phyloP scores from a whole-genome alignment of 148 eudicot genomes.

The Camellia lanceoleosa region DNA sequence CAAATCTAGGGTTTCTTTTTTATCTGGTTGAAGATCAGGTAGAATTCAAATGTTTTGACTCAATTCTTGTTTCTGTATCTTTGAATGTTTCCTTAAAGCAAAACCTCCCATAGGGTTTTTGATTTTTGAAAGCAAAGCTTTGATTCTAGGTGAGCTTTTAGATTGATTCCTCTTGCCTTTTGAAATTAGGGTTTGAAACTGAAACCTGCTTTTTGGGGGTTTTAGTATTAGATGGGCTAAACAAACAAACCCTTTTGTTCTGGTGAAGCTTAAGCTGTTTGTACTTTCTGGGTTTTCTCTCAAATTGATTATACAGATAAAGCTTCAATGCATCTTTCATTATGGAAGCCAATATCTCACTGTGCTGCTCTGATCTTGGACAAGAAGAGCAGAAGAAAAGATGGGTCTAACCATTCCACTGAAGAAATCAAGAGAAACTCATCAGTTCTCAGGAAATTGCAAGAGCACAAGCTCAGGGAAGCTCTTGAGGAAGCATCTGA shows the following conservation, averaged over 20 bases:
- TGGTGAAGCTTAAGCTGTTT: constrained; percentile 23
- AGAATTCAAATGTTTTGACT: constrained; percentile 13
- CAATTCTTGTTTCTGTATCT: constrained; percentile 8
- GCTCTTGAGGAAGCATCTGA: constrained; percentile 98
- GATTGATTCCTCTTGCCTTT: constrained; percentile 40
- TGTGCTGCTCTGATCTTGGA: constrained; percentile 73
- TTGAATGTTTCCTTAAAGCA: constrained; percentile 20
- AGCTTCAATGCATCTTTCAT: constrained; percentile 87
- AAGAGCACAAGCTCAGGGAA: constrained; percentile 77
- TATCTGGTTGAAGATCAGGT: constrained; percentile 15
- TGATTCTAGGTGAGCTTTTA: constrained; percentile 28
- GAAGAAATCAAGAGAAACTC: constrained; percentile 54
- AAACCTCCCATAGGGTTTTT: constrained; percentile 12
- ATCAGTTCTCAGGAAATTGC: constrained; percentile 57
- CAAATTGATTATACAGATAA: constrained; percentile 16
- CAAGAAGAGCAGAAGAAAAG: constrained; percentile 70
- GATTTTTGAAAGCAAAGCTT: constrained; percentile 33
- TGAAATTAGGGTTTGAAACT: constrained; percentile 35
- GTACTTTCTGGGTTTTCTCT: constrained; percentile 17
- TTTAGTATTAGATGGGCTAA: constrained; percentile 28
- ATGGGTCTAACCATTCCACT: constrained; percentile 43
- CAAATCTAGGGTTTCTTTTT: constrained; percentile 29
- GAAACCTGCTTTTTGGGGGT: constrained; percentile 23
- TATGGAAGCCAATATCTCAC: constrained; percentile 92
- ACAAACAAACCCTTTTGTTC: constrained; percentile 1